These are phyloP conservation scores for Elsinoe batatas DNA, from an alignment of 2,329 filamentous ascomycete species.

Conservation along the genomic window DNA sequence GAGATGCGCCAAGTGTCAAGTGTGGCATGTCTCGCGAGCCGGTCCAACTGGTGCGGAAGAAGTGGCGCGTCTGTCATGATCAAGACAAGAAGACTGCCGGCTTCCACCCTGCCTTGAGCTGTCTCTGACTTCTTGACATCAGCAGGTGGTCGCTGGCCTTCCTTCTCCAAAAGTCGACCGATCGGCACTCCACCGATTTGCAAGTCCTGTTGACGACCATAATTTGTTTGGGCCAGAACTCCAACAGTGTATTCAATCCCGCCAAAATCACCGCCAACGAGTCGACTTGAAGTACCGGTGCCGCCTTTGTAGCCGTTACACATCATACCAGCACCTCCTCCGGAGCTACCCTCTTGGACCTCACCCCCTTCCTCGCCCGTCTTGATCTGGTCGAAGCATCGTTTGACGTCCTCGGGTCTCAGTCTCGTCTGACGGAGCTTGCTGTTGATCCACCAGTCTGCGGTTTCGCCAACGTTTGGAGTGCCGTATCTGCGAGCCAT, in stretches of 20 bases:
- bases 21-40: slow-evolving; percentile 51
- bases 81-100: slow-evolving; percentile 53
- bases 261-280: slow-evolving; percentile 36
- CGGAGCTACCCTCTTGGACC: slow-evolving; percentile 53
- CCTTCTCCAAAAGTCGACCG: slow-evolving; percentile 33
- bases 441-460: slow-evolving; percentile 20
- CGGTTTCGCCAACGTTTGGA: slow-evolving; percentile 21
- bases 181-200: slow-evolving; percentile 52
- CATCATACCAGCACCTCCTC: slow-evolving; percentile 60
- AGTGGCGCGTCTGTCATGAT: slow-evolving; percentile 52
- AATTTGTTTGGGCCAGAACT: slow-evolving; percentile 57
- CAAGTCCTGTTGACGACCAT: slow-evolving; percentile 48
- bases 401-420: slow-evolving; percentile 43
- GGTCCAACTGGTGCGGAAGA: slow-evolving; percentile 47
- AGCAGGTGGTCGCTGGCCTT: slow-evolving; percentile 30
- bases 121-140: not conserved
- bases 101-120: slow-evolving; percentile 40
- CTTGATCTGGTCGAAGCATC: slow-evolving; percentile 54
- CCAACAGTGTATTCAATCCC: slow-evolving; percentile 47
- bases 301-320: slow-evolving; percentile 59
- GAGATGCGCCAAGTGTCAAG: slow-evolving; percentile 52
- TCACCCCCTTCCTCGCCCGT: slow-evolving; percentile 55
- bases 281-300: slow-evolving; percentile 51
- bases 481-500: slow-evolving; percentile 18
- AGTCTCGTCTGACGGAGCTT: slow-evolving; percentile 15